A percentile compares a stretch with the other conserved stretches of the same genome.
These are phyloP conservation scores for Amphibolis antarctica DNA, from an alignment of 106 monocot species.

Conservation along the genomic window DNA sequence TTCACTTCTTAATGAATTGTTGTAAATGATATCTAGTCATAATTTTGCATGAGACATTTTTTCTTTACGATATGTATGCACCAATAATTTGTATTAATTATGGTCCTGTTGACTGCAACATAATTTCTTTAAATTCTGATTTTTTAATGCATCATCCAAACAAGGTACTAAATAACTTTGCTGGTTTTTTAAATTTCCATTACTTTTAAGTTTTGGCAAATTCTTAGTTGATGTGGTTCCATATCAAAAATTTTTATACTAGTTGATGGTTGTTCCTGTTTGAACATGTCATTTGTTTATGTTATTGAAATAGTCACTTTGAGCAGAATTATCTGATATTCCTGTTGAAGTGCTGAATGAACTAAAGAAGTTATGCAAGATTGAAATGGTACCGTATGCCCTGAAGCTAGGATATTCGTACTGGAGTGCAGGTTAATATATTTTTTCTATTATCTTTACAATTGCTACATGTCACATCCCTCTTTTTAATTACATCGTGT, in stretches of 20 bases:
- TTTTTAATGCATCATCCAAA: neutral
- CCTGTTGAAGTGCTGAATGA: constrained; percentile 32
- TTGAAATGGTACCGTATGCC: constrained; percentile 56
- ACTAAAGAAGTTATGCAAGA: constrained; percentile 47
- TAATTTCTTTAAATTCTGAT: no score
- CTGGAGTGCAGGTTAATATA: constrained; percentile 76
- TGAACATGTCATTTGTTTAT: neutral
- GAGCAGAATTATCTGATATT: constrained; percentile 64
- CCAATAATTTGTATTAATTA: no score
- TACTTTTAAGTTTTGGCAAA: neutral
- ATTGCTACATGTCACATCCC: neutral
- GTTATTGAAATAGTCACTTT: neutral
- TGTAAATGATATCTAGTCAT: no score
- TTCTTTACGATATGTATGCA: no score
- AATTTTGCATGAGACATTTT: no score
- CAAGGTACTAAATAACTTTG: neutral
- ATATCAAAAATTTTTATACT: neutral
- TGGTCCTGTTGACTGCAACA: no score
- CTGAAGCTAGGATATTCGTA: constrained; percentile 89
- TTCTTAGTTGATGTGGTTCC: neutral
- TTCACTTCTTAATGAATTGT: no score
- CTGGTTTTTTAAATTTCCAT: neutral
- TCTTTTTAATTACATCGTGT: neutral
- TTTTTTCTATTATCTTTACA: neutral
- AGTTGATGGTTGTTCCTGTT: neutral